Conservation (phyloP, 1,284 basidiomycete species). For the Trichosporon ovoides region DNA sequence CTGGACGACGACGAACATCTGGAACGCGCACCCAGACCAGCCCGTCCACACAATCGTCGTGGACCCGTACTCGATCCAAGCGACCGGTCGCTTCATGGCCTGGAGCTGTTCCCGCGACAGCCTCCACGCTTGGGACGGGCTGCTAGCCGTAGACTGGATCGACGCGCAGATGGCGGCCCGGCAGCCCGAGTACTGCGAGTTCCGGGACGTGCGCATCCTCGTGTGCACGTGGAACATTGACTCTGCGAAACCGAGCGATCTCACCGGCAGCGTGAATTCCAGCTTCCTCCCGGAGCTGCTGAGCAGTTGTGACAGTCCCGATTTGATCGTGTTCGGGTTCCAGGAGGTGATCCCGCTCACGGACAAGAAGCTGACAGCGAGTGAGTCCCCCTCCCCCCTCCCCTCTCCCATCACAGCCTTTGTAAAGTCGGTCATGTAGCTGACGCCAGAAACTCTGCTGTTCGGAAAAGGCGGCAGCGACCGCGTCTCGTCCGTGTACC, state of each 20-base stretch:
- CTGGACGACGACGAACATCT: conserved; percentile 83
- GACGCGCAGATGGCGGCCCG: conserved; percentile 69
- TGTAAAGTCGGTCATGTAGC: background rate
- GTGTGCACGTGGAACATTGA: conserved; percentile 92
- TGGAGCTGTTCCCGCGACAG: conserved; percentile 75
- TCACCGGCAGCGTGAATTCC: conserved; percentile 60
- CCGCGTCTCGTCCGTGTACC: conserved; percentile 76
- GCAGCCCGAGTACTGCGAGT: conserved; percentile 71
- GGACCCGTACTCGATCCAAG: conserved; percentile 65
- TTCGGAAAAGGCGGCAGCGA: conserved; percentile 65
- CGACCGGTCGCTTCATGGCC: conserved; percentile 59
- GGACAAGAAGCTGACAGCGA: conserved; percentile 81
- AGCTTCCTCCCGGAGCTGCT: conserved; percentile 69
- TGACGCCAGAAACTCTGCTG: conserved; percentile 61
- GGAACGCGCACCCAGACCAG: conserved; percentile 76
- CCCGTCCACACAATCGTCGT: conserved; percentile 67
- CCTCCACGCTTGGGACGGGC: conserved; percentile 82
- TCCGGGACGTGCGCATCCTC: conserved; percentile 71
- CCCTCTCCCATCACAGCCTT: too few species aligned
- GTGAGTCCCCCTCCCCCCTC: too few species aligned
- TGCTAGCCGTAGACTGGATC: conserved; percentile 78
- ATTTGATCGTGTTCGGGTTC: conserved; percentile 88
- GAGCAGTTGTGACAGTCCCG: conserved; percentile 65
- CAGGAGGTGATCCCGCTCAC: conserved; percentile 96
- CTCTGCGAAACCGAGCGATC: conserved; percentile 70